A percentile compares a stretch with the other conserved stretches of the same genome.
Conservation (phyloP, 495 filamentous ascomycete genomes). For the Penicillium subrubescens region DNA sequence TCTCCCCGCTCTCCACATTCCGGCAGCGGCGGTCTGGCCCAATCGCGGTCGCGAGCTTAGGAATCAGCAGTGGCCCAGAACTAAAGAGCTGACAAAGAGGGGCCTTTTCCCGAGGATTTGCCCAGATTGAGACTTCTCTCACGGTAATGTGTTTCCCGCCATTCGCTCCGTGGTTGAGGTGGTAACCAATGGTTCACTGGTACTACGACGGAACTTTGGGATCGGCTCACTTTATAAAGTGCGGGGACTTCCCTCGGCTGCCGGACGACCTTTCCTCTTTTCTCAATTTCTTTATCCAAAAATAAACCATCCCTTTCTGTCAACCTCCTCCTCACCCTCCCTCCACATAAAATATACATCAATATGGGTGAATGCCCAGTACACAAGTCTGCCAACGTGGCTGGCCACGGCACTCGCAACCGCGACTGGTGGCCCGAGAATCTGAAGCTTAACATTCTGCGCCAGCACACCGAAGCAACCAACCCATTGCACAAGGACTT, state of each 20-base stretch:
- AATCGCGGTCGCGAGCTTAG: conserved; percentile 22
- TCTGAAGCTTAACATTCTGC: conserved; percentile 68
- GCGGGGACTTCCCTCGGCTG: conserved; percentile 17
- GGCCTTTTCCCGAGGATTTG: conserved; percentile 14
- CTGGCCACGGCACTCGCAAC: conserved; percentile 63
- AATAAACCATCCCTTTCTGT: background rate
- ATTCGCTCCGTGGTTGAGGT: conserved; percentile 7
- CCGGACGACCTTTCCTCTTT: background rate
- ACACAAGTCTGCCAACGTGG: conserved; percentile 51
- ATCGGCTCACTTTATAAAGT: conserved; percentile 13
- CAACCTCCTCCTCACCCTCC: background rate
- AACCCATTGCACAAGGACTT: conserved; percentile 63
- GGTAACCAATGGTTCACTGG: background rate
- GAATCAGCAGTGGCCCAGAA: conserved; percentile 24
- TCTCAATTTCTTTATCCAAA: background rate
- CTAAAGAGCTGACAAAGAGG: conserved; percentile 21
- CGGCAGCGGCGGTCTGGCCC: conserved; percentile 15
- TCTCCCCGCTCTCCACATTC: conserved; percentile 14
- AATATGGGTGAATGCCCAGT: conserved; percentile 54
- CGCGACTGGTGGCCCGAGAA: conserved; percentile 70
- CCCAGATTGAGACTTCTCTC: background rate
- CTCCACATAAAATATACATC: conserved; percentile 1
- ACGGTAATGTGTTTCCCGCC: conserved; percentile 12
- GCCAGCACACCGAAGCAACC: conserved; percentile 63
- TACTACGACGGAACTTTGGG: background rate